phyloP scores from a whole-genome alignment of 23 red algal genomes.

The Porphyridium purpureum region DNA sequence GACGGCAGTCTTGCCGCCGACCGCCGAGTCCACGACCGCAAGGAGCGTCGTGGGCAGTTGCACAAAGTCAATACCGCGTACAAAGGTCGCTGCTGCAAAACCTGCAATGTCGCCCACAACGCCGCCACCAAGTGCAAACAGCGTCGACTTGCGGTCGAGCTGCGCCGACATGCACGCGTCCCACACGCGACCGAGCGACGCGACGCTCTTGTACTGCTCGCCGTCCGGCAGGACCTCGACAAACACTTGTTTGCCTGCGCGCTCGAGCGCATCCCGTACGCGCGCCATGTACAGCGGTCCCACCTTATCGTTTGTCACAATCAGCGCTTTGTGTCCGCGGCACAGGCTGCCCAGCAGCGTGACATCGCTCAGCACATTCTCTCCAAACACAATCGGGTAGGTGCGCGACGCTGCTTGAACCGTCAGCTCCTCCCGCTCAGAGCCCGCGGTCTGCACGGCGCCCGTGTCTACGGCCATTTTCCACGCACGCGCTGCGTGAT shows the following conservation, averaged over 20 bases:
- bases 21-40: constrained; percentile 78
- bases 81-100: constrained; percentile 77
- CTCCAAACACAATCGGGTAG: constrained; percentile 75
- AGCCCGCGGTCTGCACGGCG: too few relatives aligned
- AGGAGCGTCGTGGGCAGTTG: constrained; percentile 87
- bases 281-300: constrained; percentile 53
- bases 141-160: constrained; percentile 55
- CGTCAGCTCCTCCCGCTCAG: too few relatives aligned
- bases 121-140: constrained; percentile 86
- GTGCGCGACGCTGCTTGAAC: constrained; percentile 37
- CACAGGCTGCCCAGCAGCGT: constrained; percentile 20
- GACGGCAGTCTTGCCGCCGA: constrained; percentile 85
- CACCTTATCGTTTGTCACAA: constrained; percentile 77
- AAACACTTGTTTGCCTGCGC: constrained; percentile 18
- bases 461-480: too few relatives aligned
- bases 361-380: constrained; percentile 20
- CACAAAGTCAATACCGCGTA: constrained; percentile 69
- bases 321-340: constrained; percentile 53
- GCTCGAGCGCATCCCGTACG: constrained; percentile 15
- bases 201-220: constrained; percentile 67
- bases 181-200: constrained; percentile 19
- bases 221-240: constrained; percentile 51
- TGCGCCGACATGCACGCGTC: constrained; percentile 54
- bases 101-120: constrained; percentile 79
- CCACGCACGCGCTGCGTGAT: too few relatives aligned